phyloP scores from a whole-genome alignment of 2,329 filamentous ascomycete species.

The Davidsoniella virescens region DNA sequence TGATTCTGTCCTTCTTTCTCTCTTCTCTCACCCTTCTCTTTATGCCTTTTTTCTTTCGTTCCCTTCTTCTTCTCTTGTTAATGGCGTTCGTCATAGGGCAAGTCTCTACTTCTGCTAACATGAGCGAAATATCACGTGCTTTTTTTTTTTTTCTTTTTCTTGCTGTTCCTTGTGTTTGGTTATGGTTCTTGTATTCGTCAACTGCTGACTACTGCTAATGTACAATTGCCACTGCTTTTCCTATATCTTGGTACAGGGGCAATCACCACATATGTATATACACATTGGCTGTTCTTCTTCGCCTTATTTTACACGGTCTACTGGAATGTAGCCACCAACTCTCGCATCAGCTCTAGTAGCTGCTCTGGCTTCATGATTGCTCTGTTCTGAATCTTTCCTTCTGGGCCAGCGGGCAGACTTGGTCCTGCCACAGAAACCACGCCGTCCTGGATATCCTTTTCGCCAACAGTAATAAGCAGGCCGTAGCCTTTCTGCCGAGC shows the following conservation, averaged over 20 bases:
- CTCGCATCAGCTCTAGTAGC: conserved; percentile 28
- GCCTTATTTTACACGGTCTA: conserved; percentile 17
- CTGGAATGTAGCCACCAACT: conserved; percentile 31
- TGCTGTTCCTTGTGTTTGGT: not conserved
- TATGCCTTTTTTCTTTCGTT: not conserved
- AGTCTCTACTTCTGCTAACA: too few relatives aligned
- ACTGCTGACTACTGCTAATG: not conserved
- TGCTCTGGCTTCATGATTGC: conserved; percentile 28
- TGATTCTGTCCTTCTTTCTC: not conserved
- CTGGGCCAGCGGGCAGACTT: conserved; percentile 18
- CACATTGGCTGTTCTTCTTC: not conserved
- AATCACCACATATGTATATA: conserved; percentile 6
- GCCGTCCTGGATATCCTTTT: conserved; percentile 41
- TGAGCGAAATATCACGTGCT: not conserved
- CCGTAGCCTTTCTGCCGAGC: conserved; percentile 60
- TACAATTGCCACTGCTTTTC: not conserved
- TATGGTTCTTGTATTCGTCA: not conserved
- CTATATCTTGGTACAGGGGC: not conserved
- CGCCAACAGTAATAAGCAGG: conserved; percentile 56
- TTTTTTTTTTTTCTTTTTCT: not conserved
- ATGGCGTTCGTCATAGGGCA: not conserved
- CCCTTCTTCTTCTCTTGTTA: not conserved
- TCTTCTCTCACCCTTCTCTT: not conserved
- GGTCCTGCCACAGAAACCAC: conserved; percentile 35
- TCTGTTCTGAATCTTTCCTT: conserved; percentile 18